phyloP scores from a whole-genome alignment of 495 filamentous ascomycete genomes.

The Penicillium parvum region DNA sequence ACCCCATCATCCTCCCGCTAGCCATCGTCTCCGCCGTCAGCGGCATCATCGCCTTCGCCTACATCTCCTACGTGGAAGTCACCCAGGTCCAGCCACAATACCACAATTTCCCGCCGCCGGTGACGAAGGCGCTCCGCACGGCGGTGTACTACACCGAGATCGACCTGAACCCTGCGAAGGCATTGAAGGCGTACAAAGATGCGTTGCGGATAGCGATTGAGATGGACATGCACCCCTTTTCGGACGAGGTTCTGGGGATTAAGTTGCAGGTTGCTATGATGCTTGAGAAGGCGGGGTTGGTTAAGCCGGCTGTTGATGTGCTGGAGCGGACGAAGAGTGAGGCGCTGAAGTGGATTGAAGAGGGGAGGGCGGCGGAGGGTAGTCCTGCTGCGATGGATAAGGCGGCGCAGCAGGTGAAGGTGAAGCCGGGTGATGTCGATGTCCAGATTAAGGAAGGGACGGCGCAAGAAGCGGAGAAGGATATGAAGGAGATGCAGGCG shows the following conservation, averaged over 20 bases:
- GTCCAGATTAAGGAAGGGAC: conserved; percentile 23
- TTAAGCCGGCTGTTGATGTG: conserved; percentile 63
- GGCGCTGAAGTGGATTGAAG: conserved; percentile 50
- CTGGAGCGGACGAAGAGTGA: conserved; percentile 58
- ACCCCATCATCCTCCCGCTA: conserved; percentile 40
- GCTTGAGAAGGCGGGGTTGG: conserved; percentile 67
- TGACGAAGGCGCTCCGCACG: conserved; percentile 75
- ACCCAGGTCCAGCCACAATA: conserved; percentile 60
- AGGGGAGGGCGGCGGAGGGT: conserved; percentile 42
- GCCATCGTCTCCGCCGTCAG: conserved; percentile 49
- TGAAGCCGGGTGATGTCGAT: conserved; percentile 17
- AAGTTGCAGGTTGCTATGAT: conserved; percentile 75
- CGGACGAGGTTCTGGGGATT: conserved; percentile 83
- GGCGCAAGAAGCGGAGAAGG: conserved; percentile 28
- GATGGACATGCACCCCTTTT: conserved; percentile 76
- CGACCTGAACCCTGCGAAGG: conserved; percentile 61
- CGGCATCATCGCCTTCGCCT: conserved; percentile 29
- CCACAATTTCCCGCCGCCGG: conserved; percentile 71
- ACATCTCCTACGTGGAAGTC: conserved; percentile 59
- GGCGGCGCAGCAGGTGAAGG: conserved; percentile 19
- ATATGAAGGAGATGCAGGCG: conserved; percentile 29
- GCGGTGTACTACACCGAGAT: conserved; percentile 84
- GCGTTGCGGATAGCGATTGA: conserved; percentile 68
- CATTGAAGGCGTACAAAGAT: conserved; percentile 74
- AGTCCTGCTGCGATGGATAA: conserved; percentile 26